These are phyloP conservation scores for Neofusicoccum parvum DNA, from an alignment of 2,329 filamentous ascomycete species.

Conservation along the genomic window DNA sequence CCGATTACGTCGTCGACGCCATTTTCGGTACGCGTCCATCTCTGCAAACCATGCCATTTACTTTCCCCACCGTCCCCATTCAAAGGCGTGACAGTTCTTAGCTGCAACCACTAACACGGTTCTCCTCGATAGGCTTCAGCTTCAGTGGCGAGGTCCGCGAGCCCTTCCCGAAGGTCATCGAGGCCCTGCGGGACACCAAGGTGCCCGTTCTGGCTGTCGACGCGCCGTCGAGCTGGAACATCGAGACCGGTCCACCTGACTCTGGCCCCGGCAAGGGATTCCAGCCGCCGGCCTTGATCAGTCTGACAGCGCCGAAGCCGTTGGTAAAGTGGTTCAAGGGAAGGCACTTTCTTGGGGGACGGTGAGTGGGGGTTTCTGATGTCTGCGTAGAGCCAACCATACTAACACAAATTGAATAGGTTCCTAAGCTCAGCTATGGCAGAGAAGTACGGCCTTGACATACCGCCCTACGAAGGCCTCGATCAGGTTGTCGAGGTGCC, in stretches of 20 bases:
- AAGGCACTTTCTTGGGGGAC: constrained; percentile 87
- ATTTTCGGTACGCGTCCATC: constrained; percentile 65
- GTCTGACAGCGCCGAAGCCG: constrained; percentile 91
- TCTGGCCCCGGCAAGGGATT: constrained; percentile 78
- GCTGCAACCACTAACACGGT: background rate
- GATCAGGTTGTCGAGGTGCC: constrained; percentile 86
- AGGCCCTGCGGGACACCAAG: constrained; percentile 70
- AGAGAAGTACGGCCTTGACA: constrained; percentile 80
- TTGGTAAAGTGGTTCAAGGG: constrained; percentile 81
- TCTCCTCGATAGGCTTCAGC: constrained; percentile 64
- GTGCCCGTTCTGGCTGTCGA: constrained; percentile 86
- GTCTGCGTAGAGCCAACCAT: background rate
- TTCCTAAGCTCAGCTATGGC: constrained; percentile 80
- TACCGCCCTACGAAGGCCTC: constrained; percentile 80
- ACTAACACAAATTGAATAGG: constrained; percentile 45
- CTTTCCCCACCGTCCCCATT: too few species aligned
- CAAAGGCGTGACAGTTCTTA: too few species aligned
- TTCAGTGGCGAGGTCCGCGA: constrained; percentile 92
- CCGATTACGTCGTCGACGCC: constrained; percentile 86
- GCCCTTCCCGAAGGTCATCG: constrained; percentile 82
- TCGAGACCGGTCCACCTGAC: constrained; percentile 78
- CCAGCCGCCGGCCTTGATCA: constrained; percentile 78
- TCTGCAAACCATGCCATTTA: too few species aligned
- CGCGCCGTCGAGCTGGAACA: constrained; percentile 92
- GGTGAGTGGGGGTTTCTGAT: constrained; percentile 50